Evolutionary conservation across 1,139 yeast species (phyloP).

Genomic region (Meyerozyma guilliermondii): DNA sequence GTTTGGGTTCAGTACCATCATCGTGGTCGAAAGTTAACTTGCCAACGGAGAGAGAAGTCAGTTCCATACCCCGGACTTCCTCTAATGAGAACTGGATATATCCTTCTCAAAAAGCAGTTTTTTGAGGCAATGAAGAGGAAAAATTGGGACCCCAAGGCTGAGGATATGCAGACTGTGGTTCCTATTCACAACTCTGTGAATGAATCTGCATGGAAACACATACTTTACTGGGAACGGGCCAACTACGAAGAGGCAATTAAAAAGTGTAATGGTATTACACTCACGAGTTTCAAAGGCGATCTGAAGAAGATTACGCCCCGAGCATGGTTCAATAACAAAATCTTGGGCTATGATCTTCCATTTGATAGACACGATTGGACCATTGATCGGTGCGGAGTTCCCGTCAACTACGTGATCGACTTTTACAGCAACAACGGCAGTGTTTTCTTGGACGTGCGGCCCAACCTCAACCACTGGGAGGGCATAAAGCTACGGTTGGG

Average conservation of each 20-base stretch:
- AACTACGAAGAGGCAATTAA: constrained; percentile 45
- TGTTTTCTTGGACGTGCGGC: constrained; percentile 84
- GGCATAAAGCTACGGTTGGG: constrained; percentile 67
- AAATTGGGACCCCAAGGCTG: constrained; percentile 76
- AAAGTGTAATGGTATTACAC: constrained; percentile 76
- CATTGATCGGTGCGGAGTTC: constrained; percentile 79
- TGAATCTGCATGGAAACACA: constrained; percentile 88
- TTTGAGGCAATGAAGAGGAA: constrained; percentile 92
- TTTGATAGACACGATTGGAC: constrained; percentile 98
- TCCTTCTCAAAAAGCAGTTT: constrained; percentile 93
- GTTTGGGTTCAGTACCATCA: constrained; percentile 7
- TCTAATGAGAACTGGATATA: constrained; percentile 75
- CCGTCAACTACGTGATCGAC: constrained; percentile 88
- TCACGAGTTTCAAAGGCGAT: constrained; percentile 87
- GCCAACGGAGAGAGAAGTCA: constrained; percentile 68
- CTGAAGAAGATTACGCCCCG: constrained; percentile 80
- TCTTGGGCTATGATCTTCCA: constrained; percentile 69
- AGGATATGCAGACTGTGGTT: constrained; percentile 85
- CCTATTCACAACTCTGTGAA: constrained; percentile 94
- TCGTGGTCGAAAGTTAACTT: constrained; percentile 29
- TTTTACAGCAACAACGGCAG: constrained; percentile 71
- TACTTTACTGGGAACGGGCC: constrained; percentile 73
- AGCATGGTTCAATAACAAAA: constrained; percentile 64
- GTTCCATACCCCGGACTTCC: constrained; percentile 81
- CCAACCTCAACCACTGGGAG: constrained; percentile 76